Conservation (phyloP, 1,284 basidiomycete species). For the Meira nashicola region DNA sequence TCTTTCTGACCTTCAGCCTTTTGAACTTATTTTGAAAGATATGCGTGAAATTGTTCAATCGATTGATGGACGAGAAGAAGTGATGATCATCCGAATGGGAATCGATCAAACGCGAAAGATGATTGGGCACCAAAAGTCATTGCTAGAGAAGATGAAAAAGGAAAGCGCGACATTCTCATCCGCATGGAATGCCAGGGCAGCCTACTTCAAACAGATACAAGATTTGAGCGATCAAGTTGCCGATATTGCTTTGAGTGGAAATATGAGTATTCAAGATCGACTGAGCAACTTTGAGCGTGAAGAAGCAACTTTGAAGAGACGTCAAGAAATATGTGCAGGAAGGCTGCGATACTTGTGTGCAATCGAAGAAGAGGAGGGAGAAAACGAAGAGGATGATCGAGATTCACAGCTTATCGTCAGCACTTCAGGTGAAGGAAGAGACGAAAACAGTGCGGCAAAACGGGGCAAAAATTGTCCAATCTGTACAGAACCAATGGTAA, state of each 20-base stretch:
- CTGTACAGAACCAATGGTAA: constrained; percentile 42
- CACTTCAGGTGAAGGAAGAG: background rate
- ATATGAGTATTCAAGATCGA: constrained; percentile 17
- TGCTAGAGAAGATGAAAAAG: constrained; percentile 26
- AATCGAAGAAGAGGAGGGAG: constrained; percentile 18
- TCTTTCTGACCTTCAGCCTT: background rate
- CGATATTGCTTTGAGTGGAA: constrained; percentile 23
- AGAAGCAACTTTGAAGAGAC: constrained; percentile 20
- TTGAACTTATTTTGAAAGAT: constrained; percentile 17
- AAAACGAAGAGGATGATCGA: background rate
- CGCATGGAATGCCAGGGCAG: constrained; percentile 38
- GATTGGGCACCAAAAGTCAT: constrained; percentile 23
- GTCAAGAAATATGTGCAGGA: constrained; percentile 28
- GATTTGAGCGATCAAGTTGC: constrained; percentile 43
- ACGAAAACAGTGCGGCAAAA: background rate
- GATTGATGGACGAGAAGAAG: constrained; percentile 20
- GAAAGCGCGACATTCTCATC: constrained; percentile 22
- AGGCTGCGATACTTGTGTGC: constrained; percentile 41
- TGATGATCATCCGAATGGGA: constrained; percentile 18
- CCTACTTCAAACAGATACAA: constrained; percentile 48
- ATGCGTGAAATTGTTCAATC: constrained; percentile 26
- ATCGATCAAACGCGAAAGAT: constrained; percentile 19
- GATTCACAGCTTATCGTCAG: background rate
- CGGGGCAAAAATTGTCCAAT: constrained; percentile 17
- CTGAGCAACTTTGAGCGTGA: constrained; percentile 24